phyloP scores from a whole-genome alignment of 2,329 filamentous ascomycete genomes.

The Microdochium nivale region DNA sequence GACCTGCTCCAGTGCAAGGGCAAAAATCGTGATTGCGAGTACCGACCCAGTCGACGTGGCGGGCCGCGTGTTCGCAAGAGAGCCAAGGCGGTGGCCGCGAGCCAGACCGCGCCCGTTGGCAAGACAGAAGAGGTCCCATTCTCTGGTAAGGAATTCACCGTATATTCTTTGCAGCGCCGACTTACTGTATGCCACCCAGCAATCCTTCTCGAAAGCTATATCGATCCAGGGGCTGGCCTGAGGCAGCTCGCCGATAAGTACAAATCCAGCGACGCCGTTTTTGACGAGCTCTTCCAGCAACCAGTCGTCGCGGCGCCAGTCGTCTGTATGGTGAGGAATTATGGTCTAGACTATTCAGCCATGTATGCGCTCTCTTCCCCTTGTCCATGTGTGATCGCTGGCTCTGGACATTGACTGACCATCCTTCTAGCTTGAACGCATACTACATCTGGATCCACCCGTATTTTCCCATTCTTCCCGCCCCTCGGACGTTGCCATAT shows the following conservation, averaged over 20 bases:
- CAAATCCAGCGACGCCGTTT: conserved; percentile 38
- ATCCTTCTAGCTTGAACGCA: conserved; percentile 29
- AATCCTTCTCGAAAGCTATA: conserved; percentile 28
- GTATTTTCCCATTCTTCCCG: conserved; percentile 39
- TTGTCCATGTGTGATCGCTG: neutral
- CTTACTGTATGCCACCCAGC: conserved; percentile 10
- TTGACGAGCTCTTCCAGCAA: conserved; percentile 27
- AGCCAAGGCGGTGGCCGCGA: conserved; percentile 16
- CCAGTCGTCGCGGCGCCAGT: conserved; percentile 5
- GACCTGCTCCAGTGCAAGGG: conserved; percentile 24
- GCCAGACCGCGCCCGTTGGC: conserved; percentile 16
- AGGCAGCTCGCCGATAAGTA: conserved; percentile 34
- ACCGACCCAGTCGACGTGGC: conserved; percentile 32
- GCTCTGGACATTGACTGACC: neutral
- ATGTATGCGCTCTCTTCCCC: conserved; percentile 25
- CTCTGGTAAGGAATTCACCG: conserved; percentile 16
- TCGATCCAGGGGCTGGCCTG: conserved; percentile 38
- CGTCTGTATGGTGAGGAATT: conserved; percentile 27
- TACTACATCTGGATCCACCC: conserved; percentile 45
- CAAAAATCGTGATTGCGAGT: conserved; percentile 31
- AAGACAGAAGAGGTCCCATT: conserved; percentile 20
- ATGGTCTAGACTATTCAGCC: conserved; percentile 26
- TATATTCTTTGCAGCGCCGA: too few relatives aligned
- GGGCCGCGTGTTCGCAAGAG: conserved; percentile 34
- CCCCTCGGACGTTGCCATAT: conserved; percentile 24